Percentiles rank a stretch among this genome's conserved stretches.
phyloP scores from a whole-genome alignment of 2,329 filamentous ascomycete genomes.

The Botryotinia globosa region DNA sequence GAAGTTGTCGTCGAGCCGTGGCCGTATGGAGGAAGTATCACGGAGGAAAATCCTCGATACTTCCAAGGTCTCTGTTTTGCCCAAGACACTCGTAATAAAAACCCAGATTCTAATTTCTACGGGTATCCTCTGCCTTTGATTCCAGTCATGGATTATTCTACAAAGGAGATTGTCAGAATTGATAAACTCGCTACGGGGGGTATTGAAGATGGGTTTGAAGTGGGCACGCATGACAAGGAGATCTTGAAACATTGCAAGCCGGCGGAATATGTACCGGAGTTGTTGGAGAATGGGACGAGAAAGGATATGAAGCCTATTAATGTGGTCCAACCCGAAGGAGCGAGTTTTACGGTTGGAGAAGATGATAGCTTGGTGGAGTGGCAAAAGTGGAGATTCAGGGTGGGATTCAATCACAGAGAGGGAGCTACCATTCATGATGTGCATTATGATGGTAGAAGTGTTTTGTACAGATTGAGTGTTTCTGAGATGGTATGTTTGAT shows the following conservation, averaged over 20 bases:
- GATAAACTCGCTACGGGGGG: slow-evolving; percentile 45
- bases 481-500: slow-evolving; percentile 51
- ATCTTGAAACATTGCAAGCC: slow-evolving; percentile 44
- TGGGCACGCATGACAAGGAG: slow-evolving; percentile 44
- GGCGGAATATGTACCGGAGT: slow-evolving; percentile 42
- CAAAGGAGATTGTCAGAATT: slow-evolving; percentile 47
- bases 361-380: slow-evolving; percentile 45
- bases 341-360: slow-evolving; percentile 52
- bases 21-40: slow-evolving; percentile 50
- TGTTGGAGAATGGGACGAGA: slow-evolving; percentile 42
- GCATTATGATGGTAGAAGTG: slow-evolving; percentile 55
- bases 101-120: slow-evolving; percentile 45
- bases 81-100: slow-evolving; percentile 39
- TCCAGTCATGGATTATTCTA: slow-evolving; percentile 48
- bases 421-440: slow-evolving; percentile 61
- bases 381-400: slow-evolving; percentile 61
- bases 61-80: slow-evolving; percentile 56
- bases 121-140: slow-evolving; percentile 50
- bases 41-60: slow-evolving; percentile 47
- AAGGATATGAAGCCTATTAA: slow-evolving; percentile 57
- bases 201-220: slow-evolving; percentile 42
- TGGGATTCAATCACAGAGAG: slow-evolving; percentile 60
- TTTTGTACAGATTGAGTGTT: slow-evolving; percentile 57
- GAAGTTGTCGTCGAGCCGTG: slow-evolving; percentile 53
- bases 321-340: slow-evolving; percentile 60